Conservation (phyloP, 2,329 filamentous ascomycete species). For the Fusarium scirpi region DNA sequence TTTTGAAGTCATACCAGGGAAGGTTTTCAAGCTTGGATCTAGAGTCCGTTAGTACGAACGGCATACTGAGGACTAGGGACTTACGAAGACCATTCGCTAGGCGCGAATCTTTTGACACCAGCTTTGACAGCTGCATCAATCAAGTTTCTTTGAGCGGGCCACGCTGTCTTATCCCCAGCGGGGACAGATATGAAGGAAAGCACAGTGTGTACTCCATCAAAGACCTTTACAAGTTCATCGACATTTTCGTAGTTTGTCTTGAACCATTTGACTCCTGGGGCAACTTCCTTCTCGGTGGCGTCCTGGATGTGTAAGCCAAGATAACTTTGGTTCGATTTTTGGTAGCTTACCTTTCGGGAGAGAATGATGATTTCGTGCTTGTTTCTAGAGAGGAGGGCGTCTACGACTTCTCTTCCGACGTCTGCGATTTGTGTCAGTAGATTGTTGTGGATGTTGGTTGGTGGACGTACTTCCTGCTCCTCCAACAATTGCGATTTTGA, state of each 20-base stretch:
- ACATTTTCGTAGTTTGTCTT: conserved; percentile 51
- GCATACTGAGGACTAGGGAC: accelerated
- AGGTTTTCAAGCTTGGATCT: conserved; percentile 29
- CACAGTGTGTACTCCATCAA: conserved; percentile 64
- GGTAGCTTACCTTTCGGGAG: conserved; percentile 56
- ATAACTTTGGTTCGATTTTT: accelerated
- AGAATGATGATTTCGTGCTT: conserved; percentile 67
- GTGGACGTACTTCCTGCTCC: conserved; percentile 37
- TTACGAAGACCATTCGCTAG: conserved; percentile 67
- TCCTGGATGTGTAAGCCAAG: conserved; percentile 9
- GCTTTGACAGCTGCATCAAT: conserved; percentile 69
- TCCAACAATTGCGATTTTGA: conserved; percentile 43
- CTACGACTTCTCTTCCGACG: conserved; percentile 65
- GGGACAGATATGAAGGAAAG: conserved; percentile 62
- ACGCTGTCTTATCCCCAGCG: conserved; percentile 41
- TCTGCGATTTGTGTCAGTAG: conserved; percentile 51
- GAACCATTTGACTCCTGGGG: conserved; percentile 19
- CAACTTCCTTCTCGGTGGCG: conserved; percentile 4
- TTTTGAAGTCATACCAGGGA: conserved; percentile 54
- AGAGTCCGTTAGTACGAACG: neutral
- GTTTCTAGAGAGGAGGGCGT: conserved; percentile 59
- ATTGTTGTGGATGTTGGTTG: too few species aligned
- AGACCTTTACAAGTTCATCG: conserved; percentile 50
- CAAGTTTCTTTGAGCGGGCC: conserved; percentile 51
- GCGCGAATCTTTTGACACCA: conserved; percentile 70